Evolutionary conservation across 1,284 basidiomycete genomes (phyloP).

Genomic region (Tranzscheliella williamsii): DNA sequence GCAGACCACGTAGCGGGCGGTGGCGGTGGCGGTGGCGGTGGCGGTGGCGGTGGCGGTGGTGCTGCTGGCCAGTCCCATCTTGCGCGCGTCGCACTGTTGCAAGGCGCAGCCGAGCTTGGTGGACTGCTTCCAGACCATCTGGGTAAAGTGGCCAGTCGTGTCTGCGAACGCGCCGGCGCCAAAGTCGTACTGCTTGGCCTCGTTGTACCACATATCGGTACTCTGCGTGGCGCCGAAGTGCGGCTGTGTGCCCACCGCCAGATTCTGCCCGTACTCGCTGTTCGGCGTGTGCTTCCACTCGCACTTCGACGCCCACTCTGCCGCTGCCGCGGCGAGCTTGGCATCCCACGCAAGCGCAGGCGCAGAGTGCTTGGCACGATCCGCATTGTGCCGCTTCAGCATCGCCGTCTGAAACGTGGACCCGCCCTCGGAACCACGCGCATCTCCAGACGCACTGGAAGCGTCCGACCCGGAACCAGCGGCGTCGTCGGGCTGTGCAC

Average conservation of each 20-base stretch:
- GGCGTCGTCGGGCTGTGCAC: no score
- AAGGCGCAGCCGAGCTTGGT: slow-evolving; percentile 29
- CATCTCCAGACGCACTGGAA: no score
- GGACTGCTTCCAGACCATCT: slow-evolving; percentile 39
- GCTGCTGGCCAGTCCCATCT: no score
- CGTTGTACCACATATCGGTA: slow-evolving; percentile 37
- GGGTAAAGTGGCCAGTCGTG: slow-evolving; percentile 42
- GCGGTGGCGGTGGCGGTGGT: neutral
- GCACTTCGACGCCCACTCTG: slow-evolving; percentile 17
- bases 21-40: neutral
- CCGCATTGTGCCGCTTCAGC: slow-evolving; percentile 17
- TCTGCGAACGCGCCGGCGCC: slow-evolving; percentile 14
- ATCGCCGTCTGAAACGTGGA: slow-evolving; percentile 12
- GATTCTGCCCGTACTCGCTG: slow-evolving; percentile 43
- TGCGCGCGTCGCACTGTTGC: slow-evolving; percentile 5
- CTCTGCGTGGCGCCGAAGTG: slow-evolving; percentile 14
- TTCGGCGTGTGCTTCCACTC: slow-evolving; percentile 35
- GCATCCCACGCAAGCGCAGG: slow-evolving; percentile 16
- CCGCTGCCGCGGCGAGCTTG: slow-evolving; percentile 22
- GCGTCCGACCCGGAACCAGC: no score
- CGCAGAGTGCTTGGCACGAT: slow-evolving; percentile 25
- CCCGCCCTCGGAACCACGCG: no score
- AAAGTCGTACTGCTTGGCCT: slow-evolving; percentile 29
- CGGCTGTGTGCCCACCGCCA: slow-evolving; percentile 15
- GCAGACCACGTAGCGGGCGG: slow-evolving; percentile 25